Evolutionary conservation across 176 grass and related monocot species (phyloP), one percentile per base, ranked within the genome.

Genomic region (Phyllostachys edulis): DNA sequence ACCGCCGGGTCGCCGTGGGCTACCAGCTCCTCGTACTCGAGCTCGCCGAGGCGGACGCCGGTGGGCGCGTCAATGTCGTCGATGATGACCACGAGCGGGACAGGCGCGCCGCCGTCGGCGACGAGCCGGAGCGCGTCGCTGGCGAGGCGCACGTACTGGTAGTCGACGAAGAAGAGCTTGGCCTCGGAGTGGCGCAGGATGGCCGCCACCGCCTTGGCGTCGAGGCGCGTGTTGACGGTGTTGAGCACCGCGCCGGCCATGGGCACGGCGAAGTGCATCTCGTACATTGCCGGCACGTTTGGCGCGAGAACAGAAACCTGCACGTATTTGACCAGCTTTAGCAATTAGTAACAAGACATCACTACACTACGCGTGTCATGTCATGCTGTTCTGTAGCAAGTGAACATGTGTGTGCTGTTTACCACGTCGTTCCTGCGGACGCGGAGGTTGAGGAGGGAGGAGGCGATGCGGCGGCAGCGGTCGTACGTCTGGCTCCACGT

Each of bases 211-310:
- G 83, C 90, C 55, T 5, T n/a, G 38, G 92, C 90, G 63, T 94
- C 92, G 54, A 94, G 92, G 24, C 92, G 90, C 23, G 86, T 94
- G 90, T 94, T 94, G 86, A 94, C 79, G 50, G 92, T 76, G 90
- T 94, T 94, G 24, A 94, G 90, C 7, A 94, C 89, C 7, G 92
- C 90, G 16, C 92, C 92, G 42, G 89, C 90, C 92, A 94, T 94
- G 39, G 92, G 92, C 50, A 92, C 92, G 4, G 84, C 90, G 64
- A 94, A 94, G 84, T 94, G 92, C 92, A 92, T 90, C 87, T 94
- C 92, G 78, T 92, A 92, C 80, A 92, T 79, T 4, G 92, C 92
- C 23, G 92, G 92, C 16, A 94, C 81, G 71, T 94, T 94, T 1
- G 92, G 92, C 3, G 92, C 92, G 3, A 94, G 84, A 0, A 92